A percentile compares a stretch with the other conserved stretches of the same genome.
Evolutionary conservation across 1,284 basidiomycete species (phyloP).

Genomic region (Apiotrichum montevideense): DNA sequence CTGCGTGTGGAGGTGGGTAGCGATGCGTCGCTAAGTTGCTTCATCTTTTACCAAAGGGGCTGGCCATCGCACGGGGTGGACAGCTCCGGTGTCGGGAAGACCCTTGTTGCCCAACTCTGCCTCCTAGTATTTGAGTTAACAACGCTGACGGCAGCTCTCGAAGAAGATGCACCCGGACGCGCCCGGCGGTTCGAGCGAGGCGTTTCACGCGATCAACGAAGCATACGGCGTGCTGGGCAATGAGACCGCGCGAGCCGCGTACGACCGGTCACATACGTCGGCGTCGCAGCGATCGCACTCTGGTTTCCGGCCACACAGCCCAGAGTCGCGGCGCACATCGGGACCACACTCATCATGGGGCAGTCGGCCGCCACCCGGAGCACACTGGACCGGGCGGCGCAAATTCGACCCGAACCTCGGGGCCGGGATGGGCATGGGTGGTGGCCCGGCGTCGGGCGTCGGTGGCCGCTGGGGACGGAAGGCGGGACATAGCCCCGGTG

Average conservation of each 20-base stretch:
- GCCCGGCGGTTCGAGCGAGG: constrained; percentile 32
- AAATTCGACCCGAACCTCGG: constrained; percentile 7
- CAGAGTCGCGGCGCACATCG: constrained; percentile 8
- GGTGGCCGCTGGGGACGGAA: constrained; percentile 4
- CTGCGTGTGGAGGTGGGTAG: too few relatives aligned
- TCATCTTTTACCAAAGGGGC: neutral
- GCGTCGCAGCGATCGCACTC: neutral
- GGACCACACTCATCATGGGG: constrained; percentile 12
- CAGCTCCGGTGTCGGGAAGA: too few relatives aligned
- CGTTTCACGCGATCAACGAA: constrained; percentile 45
- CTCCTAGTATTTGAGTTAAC: neutral
- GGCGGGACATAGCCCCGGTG: neutral
- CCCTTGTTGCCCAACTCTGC: too few relatives aligned
- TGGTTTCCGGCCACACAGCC: constrained; percentile 11
- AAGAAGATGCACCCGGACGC: constrained; percentile 48
- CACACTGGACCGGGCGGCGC: constrained; percentile 6
- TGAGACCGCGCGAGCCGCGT: constrained; percentile 30
- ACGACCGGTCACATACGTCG: constrained; percentile 3
- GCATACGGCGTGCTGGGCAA: constrained; percentile 43
- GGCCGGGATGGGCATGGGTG: constrained; percentile 14
- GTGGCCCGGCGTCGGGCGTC: neutral
- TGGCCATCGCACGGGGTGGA: too few relatives aligned
- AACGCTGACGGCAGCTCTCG: constrained; percentile 36
- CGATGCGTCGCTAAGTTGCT: too few relatives aligned
- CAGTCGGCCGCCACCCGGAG: constrained; percentile 6